Evolutionary conservation across 768 basidiomycete species (phyloP).

Genomic region (Mrakia frigida): DNA sequence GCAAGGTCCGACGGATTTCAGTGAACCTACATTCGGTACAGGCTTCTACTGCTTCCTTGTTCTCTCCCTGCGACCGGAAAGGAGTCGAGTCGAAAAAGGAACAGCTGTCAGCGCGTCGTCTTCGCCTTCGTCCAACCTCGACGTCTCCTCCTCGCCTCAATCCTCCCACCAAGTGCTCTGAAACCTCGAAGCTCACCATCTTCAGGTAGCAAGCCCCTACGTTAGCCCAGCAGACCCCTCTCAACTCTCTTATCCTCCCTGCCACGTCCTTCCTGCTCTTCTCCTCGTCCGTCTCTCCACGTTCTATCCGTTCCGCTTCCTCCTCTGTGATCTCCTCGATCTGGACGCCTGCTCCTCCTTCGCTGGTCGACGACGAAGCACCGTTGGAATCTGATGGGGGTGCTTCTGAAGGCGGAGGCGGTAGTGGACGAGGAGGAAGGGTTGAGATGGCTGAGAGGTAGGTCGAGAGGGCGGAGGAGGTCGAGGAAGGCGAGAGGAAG

Average conservation of each 20-base stretch:
- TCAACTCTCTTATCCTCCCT: constrained; percentile 53
- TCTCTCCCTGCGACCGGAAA: constrained; percentile 54
- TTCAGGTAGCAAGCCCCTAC: constrained; percentile 79
- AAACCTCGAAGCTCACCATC: constrained; percentile 47
- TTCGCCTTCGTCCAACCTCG: too few relatives aligned
- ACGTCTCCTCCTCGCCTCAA: too few relatives aligned
- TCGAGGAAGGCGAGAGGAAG: constrained; percentile 13
- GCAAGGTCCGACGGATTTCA: not conserved
- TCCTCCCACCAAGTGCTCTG: too few relatives aligned
- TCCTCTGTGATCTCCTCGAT: constrained; percentile 43
- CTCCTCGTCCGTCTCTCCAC: constrained; percentile 25
- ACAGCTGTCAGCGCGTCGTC: not conserved
- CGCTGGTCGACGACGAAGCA: constrained; percentile 33
- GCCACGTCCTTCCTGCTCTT: constrained; percentile 46
- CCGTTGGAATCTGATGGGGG: constrained; percentile 32
- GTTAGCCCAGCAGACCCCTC: constrained; percentile 77
- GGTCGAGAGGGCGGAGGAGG: constrained; percentile 48
- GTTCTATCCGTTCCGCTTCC: constrained; percentile 37
- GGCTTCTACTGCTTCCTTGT: constrained; percentile 71
- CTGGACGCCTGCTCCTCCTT: constrained; percentile 38
- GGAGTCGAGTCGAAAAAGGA: not conserved
- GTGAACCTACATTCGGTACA: constrained; percentile 62
- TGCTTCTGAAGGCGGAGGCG: constrained; percentile 34
- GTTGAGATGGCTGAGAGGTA: constrained; percentile 57
- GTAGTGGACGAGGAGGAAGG: constrained; percentile 42